Conservation (phyloP, 129 eudicot genomes). For the Arctium lappa region DNA sequence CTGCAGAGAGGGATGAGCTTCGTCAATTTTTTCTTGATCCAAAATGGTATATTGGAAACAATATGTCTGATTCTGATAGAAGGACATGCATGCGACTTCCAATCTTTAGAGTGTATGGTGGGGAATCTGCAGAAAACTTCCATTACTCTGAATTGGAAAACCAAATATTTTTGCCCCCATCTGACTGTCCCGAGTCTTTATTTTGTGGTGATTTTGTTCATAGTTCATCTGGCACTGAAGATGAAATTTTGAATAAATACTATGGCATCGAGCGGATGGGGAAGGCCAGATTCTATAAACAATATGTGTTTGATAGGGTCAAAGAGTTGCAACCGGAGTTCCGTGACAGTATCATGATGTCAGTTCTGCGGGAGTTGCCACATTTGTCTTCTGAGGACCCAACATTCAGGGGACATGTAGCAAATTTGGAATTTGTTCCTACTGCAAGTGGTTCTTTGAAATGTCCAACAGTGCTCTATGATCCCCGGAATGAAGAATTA, state of each 20-base stretch:
- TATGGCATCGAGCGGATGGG: conserved; percentile 79
- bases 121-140: conserved; percentile 45
- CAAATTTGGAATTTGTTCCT: conserved; percentile 75
- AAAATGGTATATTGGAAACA: conserved; percentile 74
- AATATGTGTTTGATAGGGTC: conserved; percentile 57
- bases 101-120: conserved; percentile 56
- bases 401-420: conserved; percentile 52
- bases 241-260: conserved; percentile 62
- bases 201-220: conserved; percentile 56
- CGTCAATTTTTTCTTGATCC: conserved; percentile 83
- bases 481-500: conserved; percentile 94
- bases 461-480: conserved; percentile 66
- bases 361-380: conserved; percentile 74
- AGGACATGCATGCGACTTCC: conserved; percentile 75
- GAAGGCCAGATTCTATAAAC: conserved; percentile 69
- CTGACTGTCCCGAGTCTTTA: conserved; percentile 52
- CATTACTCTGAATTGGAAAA: conserved; percentile 62
- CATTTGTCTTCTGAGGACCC: conserved; percentile 88
- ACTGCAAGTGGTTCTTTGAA: conserved; percentile 63
- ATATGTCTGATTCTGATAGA: conserved; percentile 66
- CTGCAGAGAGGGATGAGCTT: conserved; percentile 74
- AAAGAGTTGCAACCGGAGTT: conserved; percentile 54
- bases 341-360: conserved; percentile 80
- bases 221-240: conserved; percentile 55
- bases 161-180: conserved; percentile 70